Evolutionary conservation across 108 stramenopile genomes (phyloP).

Genomic region (Cyclotella distinguenda): DNA sequence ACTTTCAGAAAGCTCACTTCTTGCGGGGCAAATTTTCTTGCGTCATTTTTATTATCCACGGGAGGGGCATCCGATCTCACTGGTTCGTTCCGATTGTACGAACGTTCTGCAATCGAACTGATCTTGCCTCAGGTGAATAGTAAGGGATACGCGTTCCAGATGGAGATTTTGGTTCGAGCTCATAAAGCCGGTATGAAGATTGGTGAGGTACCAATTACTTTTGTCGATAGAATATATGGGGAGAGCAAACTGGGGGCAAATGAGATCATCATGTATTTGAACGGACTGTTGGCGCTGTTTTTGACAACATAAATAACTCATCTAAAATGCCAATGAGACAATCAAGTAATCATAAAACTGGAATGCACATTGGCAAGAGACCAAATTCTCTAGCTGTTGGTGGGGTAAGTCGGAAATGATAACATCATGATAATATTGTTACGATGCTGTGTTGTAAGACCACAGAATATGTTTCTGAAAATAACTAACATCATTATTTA

Average conservation of each 20-base stretch:
- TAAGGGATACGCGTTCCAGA: slow-evolving; percentile 98
- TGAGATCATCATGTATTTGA: slow-evolving; percentile 94
- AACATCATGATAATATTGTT: too few species aligned
- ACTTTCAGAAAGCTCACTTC: slow-evolving; percentile 88
- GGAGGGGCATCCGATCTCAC: slow-evolving; percentile 92
- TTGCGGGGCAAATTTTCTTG: slow-evolving; percentile 95
- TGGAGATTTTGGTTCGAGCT: slow-evolving; percentile 96
- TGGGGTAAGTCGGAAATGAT: too few species aligned
- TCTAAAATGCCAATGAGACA: not conserved
- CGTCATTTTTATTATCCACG: slow-evolving; percentile 89
- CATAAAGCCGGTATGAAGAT: slow-evolving; percentile 78
- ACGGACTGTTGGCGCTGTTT: slow-evolving; percentile 88
- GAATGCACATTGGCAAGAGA: too few species aligned
- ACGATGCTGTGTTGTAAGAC: too few species aligned
- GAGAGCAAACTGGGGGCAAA: slow-evolving; percentile 96
- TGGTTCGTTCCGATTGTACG: slow-evolving; percentile 94
- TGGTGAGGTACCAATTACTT: slow-evolving; percentile 94
- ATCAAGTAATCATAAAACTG: too few species aligned
- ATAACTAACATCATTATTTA: not conserved
- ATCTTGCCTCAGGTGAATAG: slow-evolving; percentile 84
- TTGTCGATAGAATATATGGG: slow-evolving; percentile 98
- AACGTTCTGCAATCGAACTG: slow-evolving; percentile 78
- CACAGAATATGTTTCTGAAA: too few species aligned
- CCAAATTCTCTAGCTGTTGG: too few species aligned
- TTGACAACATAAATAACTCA: slow-evolving; percentile 74